Evolutionary conservation across 306 rosid species (phyloP), one percentile per base, ranked within the genome.

Genomic region (Phaseolus lunatus): DNA sequence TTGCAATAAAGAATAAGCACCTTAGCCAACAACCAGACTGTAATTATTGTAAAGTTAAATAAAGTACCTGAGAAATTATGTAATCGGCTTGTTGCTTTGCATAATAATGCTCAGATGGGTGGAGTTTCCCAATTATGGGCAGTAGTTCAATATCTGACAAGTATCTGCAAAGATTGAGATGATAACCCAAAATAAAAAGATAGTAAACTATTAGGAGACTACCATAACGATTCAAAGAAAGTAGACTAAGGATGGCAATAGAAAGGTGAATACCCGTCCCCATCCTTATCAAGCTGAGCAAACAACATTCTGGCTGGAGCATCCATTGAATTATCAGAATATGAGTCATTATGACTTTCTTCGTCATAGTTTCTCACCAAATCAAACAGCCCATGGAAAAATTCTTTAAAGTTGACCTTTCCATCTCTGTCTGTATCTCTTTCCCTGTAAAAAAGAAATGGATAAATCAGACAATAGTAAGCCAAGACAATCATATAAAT

Each of bases 301-400:
- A 92, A 95, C 90, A 95, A 76, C 66, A 47, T 68, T 89, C 77
- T 90, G 67, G 97, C 99, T 1, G 97, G 97, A 77, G 80, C 86
- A 81, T 92, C 96, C 87, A 81, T 69, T 64, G 95, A 78, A 76
- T 86, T 79, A 81, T 85, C 90, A 45, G 83, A 80, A 67, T 83
- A 70, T 89, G 97, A 69, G 78, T 75, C 54, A 84, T 84, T 88
- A 85, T 92, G 96, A 86, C 33, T 79, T 84, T 95, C 91, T 45
- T 87, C 99, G 9, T 90, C 97, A 72, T 88, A 90, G 88, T 88
- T 91, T 82, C 97, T 88, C 75, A 95, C 99, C 90, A 92, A 85
- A 86, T 95, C 99, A 87, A 95, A 95, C 67, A 95, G 92, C 78
- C 99, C 97, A 62, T 92, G 99, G 81, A 92, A 95, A 86, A 95